phyloP scores from a whole-genome alignment of 768 basidiomycete species.

The Russula virescens region DNA sequence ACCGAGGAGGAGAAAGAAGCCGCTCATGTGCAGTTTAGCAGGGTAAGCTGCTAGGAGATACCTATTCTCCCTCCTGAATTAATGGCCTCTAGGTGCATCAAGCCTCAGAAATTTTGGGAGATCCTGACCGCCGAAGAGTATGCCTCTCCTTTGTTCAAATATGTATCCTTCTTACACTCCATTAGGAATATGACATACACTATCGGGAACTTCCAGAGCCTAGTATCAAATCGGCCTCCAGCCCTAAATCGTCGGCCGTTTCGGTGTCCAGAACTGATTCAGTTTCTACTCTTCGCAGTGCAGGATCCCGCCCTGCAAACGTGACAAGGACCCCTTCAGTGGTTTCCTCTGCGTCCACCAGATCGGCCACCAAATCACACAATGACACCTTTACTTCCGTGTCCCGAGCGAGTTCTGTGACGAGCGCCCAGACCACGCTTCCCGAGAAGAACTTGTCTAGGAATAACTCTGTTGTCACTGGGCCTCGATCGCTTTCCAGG shows the following conservation, averaged over 20 bases:
- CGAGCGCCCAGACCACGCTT: background rate
- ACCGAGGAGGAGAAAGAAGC: constrained; percentile 45
- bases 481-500: constrained; percentile 1
- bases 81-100: constrained; percentile 46
- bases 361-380: constrained; percentile 1
- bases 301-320: background rate
- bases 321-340: constrained; percentile 11
- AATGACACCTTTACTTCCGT: background rate
- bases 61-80: constrained; percentile 22
- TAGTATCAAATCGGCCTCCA: constrained; percentile 11
- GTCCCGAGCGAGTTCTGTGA: constrained; percentile 13
- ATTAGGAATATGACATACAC: constrained; percentile 24
- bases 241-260: constrained; percentile 12
- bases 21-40: constrained; percentile 55
- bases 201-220: constrained; percentile 14
- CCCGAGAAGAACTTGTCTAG: constrained; percentile 3
- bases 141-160: constrained; percentile 16
- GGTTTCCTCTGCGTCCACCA: constrained; percentile 8
- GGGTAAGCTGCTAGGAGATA: constrained; percentile 37
- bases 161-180: background rate
- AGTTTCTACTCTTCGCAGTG: constrained; percentile 10
- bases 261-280: constrained; percentile 16
- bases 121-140: constrained; percentile 52
- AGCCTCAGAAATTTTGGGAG: constrained; percentile 55
- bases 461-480: constrained; percentile 6